Conservation (phyloP, 306 rosid genomes). For the Astragalus glycyphyllos region DNA sequence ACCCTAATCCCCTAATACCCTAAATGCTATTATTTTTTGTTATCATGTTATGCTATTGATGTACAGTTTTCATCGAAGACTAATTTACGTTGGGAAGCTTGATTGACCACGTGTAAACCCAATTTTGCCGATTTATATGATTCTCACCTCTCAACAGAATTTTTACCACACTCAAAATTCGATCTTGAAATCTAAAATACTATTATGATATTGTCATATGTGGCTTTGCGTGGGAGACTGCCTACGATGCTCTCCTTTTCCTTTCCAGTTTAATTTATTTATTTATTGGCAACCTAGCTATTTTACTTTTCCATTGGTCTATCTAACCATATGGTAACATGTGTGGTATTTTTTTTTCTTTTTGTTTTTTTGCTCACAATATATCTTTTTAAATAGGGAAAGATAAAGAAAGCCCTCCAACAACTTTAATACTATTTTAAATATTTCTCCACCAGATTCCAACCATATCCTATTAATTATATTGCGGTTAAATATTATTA, state of each 20-base stretch:
- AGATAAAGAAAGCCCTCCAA: slow-evolving; percentile 60
- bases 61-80: too few species aligned
- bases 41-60: too few species aligned
- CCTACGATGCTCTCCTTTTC: slow-evolving; percentile 55
- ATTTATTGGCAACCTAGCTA: slow-evolving; percentile 79
- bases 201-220: slow-evolving; percentile 45
- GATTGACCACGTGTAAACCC: too few species aligned
- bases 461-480: slow-evolving; percentile 67
- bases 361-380: slow-evolving; percentile 52
- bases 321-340: slow-evolving; percentile 52
- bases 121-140: too few species aligned
- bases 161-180: too few species aligned
- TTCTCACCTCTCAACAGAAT: too few species aligned
- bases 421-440: slow-evolving; percentile 66
- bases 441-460: slow-evolving; percentile 71
- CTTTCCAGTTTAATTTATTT: slow-evolving; percentile 61
- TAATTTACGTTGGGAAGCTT: too few species aligned
- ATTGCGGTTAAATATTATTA: slow-evolving; percentile 51
- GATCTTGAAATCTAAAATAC: too few species aligned
- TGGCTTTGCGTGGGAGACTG: slow-evolving; percentile 56
- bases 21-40: too few species aligned
- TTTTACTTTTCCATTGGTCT: slow-evolving; percentile 71
- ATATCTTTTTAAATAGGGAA: slow-evolving; percentile 35
- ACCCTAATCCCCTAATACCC: too few species aligned
- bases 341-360: slow-evolving; percentile 52